Conservation (phyloP, 23 red algal genomes). For the Gracilaria domingensis region DNA sequence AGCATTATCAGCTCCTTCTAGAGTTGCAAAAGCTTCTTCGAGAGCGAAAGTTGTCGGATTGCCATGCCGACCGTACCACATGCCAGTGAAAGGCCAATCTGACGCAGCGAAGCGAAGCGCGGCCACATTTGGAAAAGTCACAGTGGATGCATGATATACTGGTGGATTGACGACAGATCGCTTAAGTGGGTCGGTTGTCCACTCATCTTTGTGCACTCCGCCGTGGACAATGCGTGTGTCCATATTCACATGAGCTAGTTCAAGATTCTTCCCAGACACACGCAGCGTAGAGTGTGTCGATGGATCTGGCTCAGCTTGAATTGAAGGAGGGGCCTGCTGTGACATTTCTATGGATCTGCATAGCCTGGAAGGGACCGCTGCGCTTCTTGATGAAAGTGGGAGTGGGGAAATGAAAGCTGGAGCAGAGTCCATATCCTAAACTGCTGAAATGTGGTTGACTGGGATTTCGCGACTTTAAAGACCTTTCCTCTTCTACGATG, state of each 20-base stretch:
- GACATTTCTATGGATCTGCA: not conserved
- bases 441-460: not conserved
- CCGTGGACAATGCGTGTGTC: constrained; percentile 86
- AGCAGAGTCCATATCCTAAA: not conserved
- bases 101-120: constrained; percentile 76
- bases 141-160: constrained; percentile 95
- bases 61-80: constrained; percentile 99
- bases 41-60: constrained; percentile 95
- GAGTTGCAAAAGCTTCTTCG: constrained; percentile 93
- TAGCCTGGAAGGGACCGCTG: not conserved
- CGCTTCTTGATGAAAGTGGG: not conserved
- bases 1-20: constrained; percentile 95
- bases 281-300: constrained; percentile 53
- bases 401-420: constrained; percentile 10
- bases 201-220: constrained; percentile 87
- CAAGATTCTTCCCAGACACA: constrained; percentile 49
- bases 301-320: constrained; percentile 13
- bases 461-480: not conserved
- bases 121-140: constrained; percentile 83
- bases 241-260: constrained; percentile 42
- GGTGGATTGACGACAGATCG: constrained; percentile 96
- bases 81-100: constrained; percentile 96
- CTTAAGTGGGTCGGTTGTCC: constrained; percentile 88
- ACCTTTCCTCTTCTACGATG: not conserved
- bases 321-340: not conserved